Evolutionary conservation across 176 grass and related monocot genomes (phyloP), one percentile per base, ranked within the genome.

Genomic region (Oryza rufipogon): DNA sequence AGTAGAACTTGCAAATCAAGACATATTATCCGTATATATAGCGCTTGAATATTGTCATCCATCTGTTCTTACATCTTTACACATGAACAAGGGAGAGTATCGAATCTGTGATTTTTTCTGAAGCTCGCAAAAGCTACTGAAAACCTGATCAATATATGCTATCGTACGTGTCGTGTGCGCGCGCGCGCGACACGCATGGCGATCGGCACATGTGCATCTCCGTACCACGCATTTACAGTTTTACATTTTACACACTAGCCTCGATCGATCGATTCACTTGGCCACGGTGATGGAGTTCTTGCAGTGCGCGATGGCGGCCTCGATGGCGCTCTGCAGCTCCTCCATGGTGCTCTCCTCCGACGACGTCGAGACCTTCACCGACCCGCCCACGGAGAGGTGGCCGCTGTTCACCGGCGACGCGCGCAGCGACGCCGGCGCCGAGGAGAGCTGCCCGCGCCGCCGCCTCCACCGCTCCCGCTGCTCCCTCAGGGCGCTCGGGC

Each of bases 221-320:
- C 54, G 17, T n/a, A 20, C 6, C 17, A 58, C 11, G 20, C 20
- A 63, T 23, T 63, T 58, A 58, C 17, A 58, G 6, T 58, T 56
- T 38, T 80, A 78, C 68, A 44, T 38, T 80, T 83, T 83, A 87
- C 73, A 87, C 73, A 83, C 69, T 75, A 86, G 76, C 66, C 1
- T 34, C 32, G 20, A 26, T 79, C 32, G 20, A 26, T 79, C 32
- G 28, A 38, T 79, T 73, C 78, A 78, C 58, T 86, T 80, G 23
- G 71, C 67, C 6, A 46, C 74, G 68, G 86, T 61, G 42, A 94
- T 89, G 86, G 96, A 98, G 70, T 88, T 96, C 84, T 98, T 98
- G 85, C 96, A 98, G 86, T 98, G 96, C 56, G 93, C 93, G 70
- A 98, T 96, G 93, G 96, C 93, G 3, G 96, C 93, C 84, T 98